A percentile compares a stretch with the other conserved stretches of the same genome.
These are phyloP conservation scores for Alliaria petiolata DNA, from an alignment of 345 rosid genomes.

Conservation along the genomic window DNA sequence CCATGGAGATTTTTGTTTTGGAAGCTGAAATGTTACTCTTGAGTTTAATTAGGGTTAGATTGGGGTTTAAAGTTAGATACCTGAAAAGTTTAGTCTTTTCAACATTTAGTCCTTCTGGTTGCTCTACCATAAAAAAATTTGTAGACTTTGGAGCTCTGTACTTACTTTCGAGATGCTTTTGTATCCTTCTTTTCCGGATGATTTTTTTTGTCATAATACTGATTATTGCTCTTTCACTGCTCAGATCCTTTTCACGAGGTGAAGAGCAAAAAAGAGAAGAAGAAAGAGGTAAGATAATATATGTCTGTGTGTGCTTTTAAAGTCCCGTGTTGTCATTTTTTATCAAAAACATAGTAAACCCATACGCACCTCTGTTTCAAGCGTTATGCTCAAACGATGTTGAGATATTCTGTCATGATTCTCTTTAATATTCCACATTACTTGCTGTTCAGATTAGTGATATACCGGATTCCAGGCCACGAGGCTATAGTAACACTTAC, in stretches of 20 bases:
- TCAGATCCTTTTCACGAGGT: slow-evolving; percentile 94
- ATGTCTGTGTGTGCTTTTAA: neutral
- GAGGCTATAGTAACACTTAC: slow-evolving; percentile 46
- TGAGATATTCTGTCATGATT: too few relatives aligned
- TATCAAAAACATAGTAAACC: neutral
- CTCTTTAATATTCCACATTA: neutral
- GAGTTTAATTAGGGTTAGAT: neutral
- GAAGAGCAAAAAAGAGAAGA: slow-evolving; percentile 90
- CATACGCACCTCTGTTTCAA: neutral
- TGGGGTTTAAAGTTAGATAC: neutral
- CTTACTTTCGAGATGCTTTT: neutral
- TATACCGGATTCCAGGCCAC: slow-evolving; percentile 50
- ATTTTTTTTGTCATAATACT: neutral
- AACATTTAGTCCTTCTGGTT: neutral
- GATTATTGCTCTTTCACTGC: slow-evolving; percentile 5
- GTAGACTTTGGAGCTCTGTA: neutral
- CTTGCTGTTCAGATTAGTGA: slow-evolving; percentile 60
- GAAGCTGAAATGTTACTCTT: neutral
- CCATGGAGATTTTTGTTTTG: neutral
- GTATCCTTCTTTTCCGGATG: neutral
- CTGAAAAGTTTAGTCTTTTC: neutral
- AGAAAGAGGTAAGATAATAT: slow-evolving; percentile 68
- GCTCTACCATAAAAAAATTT: too few relatives aligned
- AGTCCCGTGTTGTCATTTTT: neutral
- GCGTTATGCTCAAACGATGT: neutral